These are phyloP conservation scores for Sugiyamaella qingdaonensis DNA, from an alignment of 805 yeast genomes.

Conservation along the genomic window DNA sequence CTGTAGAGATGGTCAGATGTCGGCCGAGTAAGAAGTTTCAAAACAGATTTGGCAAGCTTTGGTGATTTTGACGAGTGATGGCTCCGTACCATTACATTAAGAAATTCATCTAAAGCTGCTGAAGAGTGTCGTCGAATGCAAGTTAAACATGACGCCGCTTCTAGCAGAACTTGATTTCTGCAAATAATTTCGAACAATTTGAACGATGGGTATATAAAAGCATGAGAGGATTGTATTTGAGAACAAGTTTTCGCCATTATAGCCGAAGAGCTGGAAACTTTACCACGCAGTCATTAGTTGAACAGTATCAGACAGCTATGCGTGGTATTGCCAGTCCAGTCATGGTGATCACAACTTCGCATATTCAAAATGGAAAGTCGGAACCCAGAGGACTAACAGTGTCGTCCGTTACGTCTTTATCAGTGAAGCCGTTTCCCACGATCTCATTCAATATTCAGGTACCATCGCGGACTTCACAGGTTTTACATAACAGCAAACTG, in stretches of 20 bases:
- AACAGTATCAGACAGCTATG: slow-evolving; percentile 39
- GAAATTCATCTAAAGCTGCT: too few species aligned
- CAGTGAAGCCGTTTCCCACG: slow-evolving; percentile 72
- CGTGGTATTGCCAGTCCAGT: slow-evolving; percentile 49
- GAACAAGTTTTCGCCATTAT: too few species aligned
- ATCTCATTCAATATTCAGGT: slow-evolving; percentile 81
- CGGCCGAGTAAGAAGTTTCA: not conserved
- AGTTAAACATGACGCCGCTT: too few species aligned
- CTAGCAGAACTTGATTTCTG: too few species aligned
- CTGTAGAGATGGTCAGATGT: not conserved
- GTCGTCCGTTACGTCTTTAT: slow-evolving; percentile 79
- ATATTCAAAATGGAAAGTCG: slow-evolving; percentile 26
- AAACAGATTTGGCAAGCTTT: not conserved
- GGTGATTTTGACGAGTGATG: not conserved
- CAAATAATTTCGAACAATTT: too few species aligned
- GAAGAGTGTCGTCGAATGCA: too few species aligned
- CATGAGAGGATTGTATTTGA: too few species aligned
- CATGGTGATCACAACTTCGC: slow-evolving; percentile 51
- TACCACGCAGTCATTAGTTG: not conserved
- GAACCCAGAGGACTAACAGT: slow-evolving; percentile 66
- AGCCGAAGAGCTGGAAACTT: too few species aligned
- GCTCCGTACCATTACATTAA: too few species aligned
- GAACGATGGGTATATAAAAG: too few species aligned
- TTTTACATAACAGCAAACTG: slow-evolving; percentile 51
- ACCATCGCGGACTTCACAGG: slow-evolving; percentile 75